These are phyloP conservation scores for Ceratobasidium sp. DNA, from an alignment of 1,284 basidiomycete species.

Conservation along the genomic window DNA sequence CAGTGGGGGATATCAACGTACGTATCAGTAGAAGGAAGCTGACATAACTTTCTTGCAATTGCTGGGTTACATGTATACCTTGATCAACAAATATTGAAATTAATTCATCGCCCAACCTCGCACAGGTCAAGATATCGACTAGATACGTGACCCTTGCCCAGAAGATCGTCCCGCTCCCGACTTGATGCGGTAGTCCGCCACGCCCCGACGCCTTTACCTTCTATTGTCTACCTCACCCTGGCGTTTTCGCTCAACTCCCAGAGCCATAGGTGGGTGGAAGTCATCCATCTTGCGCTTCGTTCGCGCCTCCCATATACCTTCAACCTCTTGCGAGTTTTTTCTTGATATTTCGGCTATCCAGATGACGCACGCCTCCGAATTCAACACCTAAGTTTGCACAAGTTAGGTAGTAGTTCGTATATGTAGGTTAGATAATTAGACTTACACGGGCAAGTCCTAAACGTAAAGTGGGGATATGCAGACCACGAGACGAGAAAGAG, in stretches of 20 bases:
- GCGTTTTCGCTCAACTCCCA: conserved; percentile 21
- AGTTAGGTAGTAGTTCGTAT: no score
- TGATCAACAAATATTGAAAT: no score
- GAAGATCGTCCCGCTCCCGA: no score
- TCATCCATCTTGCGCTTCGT: conserved; percentile 24
- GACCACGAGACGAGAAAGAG: conserved; percentile 63
- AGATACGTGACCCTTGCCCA: no score
- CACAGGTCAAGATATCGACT: no score
- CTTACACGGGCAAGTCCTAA: conserved; percentile 56
- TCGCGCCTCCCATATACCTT: conserved; percentile 56
- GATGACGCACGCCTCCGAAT: conserved; percentile 59
- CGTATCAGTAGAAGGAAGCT: conserved; percentile 7
- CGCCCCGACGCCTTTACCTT: no score
- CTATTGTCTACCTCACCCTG: background rate
- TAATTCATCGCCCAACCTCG: no score
- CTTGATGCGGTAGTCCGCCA: no score
- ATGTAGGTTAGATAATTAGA: conserved; percentile 42
- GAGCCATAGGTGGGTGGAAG: conserved; percentile 7
- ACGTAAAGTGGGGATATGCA: conserved; percentile 66
- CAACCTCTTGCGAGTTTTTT: conserved; percentile 62
- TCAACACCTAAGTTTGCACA: conserved; percentile 56
- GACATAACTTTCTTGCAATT: no score
- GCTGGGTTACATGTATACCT: no score
- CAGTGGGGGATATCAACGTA: conserved; percentile 35
- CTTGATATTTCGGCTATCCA: conserved; percentile 65